Conservation (phyloP, 78 protist genomes). For the Monosiga brevicollis region DNA sequence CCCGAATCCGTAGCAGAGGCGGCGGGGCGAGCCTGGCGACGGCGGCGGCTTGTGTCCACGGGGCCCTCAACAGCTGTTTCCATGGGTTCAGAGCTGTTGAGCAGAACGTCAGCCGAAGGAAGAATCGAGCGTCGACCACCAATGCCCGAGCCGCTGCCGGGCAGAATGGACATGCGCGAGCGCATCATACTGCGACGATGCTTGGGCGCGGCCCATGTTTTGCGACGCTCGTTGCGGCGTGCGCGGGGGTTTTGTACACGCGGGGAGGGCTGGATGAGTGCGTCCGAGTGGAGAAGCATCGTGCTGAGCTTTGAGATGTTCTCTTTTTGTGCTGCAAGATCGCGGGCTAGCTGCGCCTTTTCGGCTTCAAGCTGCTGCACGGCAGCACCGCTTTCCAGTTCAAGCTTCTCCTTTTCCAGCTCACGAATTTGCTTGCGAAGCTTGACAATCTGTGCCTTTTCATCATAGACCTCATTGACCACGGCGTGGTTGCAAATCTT, state of each 20-base stretch:
- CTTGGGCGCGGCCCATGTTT: not conserved
- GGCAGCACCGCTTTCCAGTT: not conserved
- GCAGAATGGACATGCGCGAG: too few species aligned
- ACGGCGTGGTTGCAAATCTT: constrained; percentile 62
- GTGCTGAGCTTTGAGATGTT: not conserved
- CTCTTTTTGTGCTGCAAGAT: not conserved
- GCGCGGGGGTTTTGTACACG: not conserved
- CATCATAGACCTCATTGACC: constrained; percentile 56
- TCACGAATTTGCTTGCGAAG: constrained; percentile 10
- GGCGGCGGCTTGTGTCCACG: too few species aligned
- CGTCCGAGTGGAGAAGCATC: not conserved
- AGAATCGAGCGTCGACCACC: too few species aligned
- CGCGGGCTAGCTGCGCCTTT: not conserved
- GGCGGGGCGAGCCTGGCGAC: too few species aligned
- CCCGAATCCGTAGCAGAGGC: too few species aligned
- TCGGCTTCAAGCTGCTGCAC: not conserved
- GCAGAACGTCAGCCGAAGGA: too few species aligned
- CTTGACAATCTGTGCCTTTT: constrained; percentile 7
- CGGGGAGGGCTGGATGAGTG: not conserved
- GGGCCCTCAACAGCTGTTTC: too few species aligned
- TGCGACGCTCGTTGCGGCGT: not conserved
- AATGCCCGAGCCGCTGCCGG: too few species aligned
- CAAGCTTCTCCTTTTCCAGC: not conserved
- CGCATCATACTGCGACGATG: too few species aligned
- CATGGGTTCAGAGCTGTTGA: too few species aligned